A percentile compares a stretch with the other conserved stretches of the same genome.
phyloP scores from a whole-genome alignment of 176 grass and related monocot genomes.

The Carex kokanica region DNA sequence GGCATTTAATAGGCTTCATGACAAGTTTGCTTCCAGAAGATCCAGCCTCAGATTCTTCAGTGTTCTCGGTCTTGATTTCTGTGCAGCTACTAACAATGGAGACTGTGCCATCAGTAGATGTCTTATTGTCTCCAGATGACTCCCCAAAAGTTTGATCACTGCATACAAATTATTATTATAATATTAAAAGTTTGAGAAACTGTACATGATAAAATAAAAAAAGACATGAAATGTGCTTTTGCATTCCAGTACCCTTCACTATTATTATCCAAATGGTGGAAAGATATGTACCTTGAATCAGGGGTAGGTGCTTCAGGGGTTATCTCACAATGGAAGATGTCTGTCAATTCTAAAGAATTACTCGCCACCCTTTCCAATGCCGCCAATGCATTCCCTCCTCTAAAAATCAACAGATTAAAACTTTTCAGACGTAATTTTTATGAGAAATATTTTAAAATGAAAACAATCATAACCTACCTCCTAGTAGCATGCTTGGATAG shows the following conservation, averaged over 20 bases:
- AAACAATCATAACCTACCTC: slow-evolving; percentile 46
- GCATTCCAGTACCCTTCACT: background rate
- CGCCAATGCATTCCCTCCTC: slow-evolving; percentile 63
- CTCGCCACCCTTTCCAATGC: slow-evolving; percentile 69
- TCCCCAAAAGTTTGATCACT: slow-evolving; percentile 1
- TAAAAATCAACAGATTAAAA: slow-evolving; percentile 27
- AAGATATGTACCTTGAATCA: slow-evolving; percentile 43
- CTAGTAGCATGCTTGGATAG: slow-evolving; percentile 84
- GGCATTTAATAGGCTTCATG: slow-evolving; percentile 46
- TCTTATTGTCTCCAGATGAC: slow-evolving; percentile 7
- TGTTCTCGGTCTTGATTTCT: slow-evolving; percentile 12
- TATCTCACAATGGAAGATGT: slow-evolving; percentile 67
- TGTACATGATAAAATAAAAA: background rate
- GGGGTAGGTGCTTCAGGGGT: slow-evolving; percentile 33
- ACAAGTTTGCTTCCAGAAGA: background rate
- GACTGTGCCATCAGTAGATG: background rate
- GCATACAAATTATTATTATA: background rate
- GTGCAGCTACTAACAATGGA: slow-evolving; percentile 1
- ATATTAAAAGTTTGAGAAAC: background rate
- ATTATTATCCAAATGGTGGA: slow-evolving; percentile 11
- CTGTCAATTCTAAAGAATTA: slow-evolving; percentile 73
- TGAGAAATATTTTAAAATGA: slow-evolving; percentile 19
- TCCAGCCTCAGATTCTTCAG: slow-evolving; percentile 17
- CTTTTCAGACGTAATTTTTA: slow-evolving; percentile 10
- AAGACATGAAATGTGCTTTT: background rate